Conservation (phyloP, 495 filamentous ascomycete species). For the Pseudevernia furfuracea region DNA sequence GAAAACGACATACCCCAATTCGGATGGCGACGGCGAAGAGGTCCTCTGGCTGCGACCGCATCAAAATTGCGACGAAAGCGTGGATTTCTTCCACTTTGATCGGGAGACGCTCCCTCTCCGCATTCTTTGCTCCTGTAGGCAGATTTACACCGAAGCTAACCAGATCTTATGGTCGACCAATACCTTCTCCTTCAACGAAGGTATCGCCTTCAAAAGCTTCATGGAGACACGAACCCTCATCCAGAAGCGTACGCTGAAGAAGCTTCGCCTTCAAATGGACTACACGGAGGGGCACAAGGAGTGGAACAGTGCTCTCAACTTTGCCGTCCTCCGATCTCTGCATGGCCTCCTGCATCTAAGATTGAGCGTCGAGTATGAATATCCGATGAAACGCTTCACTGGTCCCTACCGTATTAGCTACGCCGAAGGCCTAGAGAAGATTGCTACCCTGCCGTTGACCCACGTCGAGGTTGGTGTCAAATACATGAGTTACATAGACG, state of each 20-base stretch:
- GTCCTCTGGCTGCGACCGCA: not conserved
- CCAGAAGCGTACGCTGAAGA: not conserved
- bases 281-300: not conserved
- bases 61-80: not conserved
- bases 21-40: not conserved
- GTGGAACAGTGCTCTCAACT: not conserved
- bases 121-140: not conserved
- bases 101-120: not conserved
- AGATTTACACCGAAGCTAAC: not conserved
- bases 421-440: not conserved
- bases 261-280: not conserved
- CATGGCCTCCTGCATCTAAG: not conserved
- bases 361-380: not conserved
- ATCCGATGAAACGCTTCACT: not conserved
- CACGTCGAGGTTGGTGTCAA: not conserved
- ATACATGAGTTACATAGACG: rapidly evolving
- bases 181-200: not conserved
- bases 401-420: not conserved
- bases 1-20: not conserved
- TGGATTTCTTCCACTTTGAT: not conserved
- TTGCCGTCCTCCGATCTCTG: not conserved
- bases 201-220: not conserved
- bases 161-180: not conserved
- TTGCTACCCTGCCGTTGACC: not conserved
- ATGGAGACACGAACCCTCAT: not conserved